Conservation (phyloP, 805 yeast species). For the Myxozyma neglecta region DNA sequence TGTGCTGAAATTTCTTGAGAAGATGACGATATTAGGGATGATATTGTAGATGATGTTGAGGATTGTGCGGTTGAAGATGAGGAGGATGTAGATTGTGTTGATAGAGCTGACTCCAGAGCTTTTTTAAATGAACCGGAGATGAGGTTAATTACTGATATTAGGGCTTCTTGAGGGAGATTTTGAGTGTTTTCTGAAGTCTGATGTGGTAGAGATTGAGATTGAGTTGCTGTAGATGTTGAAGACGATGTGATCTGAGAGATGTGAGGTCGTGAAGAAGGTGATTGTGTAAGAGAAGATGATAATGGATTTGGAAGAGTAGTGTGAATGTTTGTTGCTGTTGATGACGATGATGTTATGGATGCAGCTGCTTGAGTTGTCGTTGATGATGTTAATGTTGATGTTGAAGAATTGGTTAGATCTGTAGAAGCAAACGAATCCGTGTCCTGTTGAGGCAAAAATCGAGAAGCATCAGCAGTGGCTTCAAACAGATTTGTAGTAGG, state of each 20-base stretch:
- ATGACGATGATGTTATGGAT: not conserved
- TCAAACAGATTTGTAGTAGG: slow-evolving; percentile 4
- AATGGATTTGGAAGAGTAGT: not conserved
- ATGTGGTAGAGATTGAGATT: not conserved
- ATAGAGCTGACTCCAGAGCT: slow-evolving; percentile 1
- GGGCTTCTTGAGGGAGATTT: slow-evolving; percentile 4
- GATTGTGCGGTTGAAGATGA: not conserved
- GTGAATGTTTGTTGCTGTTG: not conserved
- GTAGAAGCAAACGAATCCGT: not conserved
- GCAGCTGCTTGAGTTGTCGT: not conserved
- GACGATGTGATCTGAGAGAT: not conserved
- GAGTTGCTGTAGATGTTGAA: not conserved
- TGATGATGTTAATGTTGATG: not conserved
- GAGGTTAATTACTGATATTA: slow-evolving; percentile 10
- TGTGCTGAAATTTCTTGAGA: not conserved
- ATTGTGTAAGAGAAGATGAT: not conserved
- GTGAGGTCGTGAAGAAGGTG: not conserved
- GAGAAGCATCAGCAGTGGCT: not conserved
- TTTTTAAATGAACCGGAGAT: slow-evolving; percentile 12
- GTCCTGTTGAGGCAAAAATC: not conserved
- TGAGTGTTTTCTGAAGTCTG: too few relatives aligned
- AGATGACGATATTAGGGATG: not conserved
- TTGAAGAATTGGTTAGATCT: not conserved
- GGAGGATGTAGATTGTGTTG: not conserved
- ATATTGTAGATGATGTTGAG: not conserved